phyloP scores from a whole-genome alignment of 306 rosid species.

The Castanospermum australe region DNA sequence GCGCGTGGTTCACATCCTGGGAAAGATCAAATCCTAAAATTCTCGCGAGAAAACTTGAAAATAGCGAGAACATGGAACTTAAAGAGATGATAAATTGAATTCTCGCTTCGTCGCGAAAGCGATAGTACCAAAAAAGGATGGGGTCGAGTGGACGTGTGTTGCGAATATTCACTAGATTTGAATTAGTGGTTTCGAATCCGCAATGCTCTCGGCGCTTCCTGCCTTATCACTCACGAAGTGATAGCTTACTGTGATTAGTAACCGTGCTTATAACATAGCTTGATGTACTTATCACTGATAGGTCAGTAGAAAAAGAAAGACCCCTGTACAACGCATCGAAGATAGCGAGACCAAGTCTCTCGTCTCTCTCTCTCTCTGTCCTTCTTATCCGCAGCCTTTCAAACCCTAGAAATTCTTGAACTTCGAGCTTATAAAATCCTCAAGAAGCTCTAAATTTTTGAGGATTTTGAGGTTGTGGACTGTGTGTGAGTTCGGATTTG shows the following conservation, averaged over 20 bases:
- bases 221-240: constrained; percentile 28
- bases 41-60: constrained; percentile 12
- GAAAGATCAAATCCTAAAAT: neutral
- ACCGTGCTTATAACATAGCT: accelerated
- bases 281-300: neutral
- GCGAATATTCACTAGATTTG: constrained; percentile 73
- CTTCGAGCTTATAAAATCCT: constrained; percentile 30
- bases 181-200: constrained; percentile 74
- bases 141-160: constrained; percentile 65
- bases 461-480: constrained; percentile 34
- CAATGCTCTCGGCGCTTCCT: neutral
- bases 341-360: constrained; percentile 71
- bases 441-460: constrained; percentile 8
- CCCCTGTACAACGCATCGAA: constrained; percentile 72
- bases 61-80: neutral
- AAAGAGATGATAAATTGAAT: neutral
- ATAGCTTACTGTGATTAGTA: neutral
- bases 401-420: constrained; percentile 73
- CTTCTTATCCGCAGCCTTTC: constrained; percentile 52
- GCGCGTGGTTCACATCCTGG: constrained; percentile 20
- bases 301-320: constrained; percentile 62
- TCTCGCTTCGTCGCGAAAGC: constrained; percentile 38
- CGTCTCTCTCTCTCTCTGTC: constrained; percentile 28
- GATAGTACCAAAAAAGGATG: constrained; percentile 47
- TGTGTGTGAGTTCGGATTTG: constrained; percentile 30